A percentile compares a stretch with the other conserved stretches of the same genome.
These are phyloP conservation scores for Ramaria rubella DNA, from an alignment of 768 basidiomycete genomes.

Conservation along the genomic window DNA sequence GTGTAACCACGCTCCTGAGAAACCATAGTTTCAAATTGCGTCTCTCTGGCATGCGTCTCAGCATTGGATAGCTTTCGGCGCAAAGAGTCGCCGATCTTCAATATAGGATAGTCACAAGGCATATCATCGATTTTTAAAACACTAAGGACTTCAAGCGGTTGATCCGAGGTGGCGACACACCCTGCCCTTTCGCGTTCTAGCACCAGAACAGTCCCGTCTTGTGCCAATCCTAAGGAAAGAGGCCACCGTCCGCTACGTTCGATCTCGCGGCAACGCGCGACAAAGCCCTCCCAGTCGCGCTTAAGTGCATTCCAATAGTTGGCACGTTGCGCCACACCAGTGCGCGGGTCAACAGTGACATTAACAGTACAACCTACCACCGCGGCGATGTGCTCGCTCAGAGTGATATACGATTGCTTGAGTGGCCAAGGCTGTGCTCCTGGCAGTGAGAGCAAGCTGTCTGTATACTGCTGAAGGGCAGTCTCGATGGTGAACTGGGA, in stretches of 20 bases:
- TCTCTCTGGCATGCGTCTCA: conserved; percentile 51
- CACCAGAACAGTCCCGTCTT: conserved; percentile 44
- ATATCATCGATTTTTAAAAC: conserved; percentile 31
- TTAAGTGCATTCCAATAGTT: conserved; percentile 82
- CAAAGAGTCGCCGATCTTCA: conserved; percentile 59
- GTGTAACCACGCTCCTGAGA: conserved; percentile 77
- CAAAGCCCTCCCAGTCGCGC: conserved; percentile 93
- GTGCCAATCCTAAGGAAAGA: conserved; percentile 49
- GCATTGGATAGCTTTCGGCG: conserved; percentile 54
- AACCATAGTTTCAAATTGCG: conserved; percentile 51
- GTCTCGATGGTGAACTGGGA: conserved; percentile 74
- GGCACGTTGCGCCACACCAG: conserved; percentile 70
- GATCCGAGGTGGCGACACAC: conserved; percentile 55
- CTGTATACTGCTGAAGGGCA: conserved; percentile 78
- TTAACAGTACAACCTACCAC: conserved; percentile 84
- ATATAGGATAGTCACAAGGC: conserved; percentile 40
- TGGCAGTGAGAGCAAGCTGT: conserved; percentile 60
- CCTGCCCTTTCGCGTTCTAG: conserved; percentile 76
- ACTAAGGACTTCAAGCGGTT: conserved; percentile 53
- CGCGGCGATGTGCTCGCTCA: conserved; percentile 70
- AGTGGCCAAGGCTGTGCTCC: conserved; percentile 52
- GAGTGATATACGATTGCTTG: conserved; percentile 52
- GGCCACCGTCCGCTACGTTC: conserved; percentile 84
- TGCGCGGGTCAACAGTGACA: conserved; percentile 65
- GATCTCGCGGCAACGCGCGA: conserved; percentile 84